phyloP scores from a whole-genome alignment of 305 asterid genomes.

The Fraxinus sp. region DNA sequence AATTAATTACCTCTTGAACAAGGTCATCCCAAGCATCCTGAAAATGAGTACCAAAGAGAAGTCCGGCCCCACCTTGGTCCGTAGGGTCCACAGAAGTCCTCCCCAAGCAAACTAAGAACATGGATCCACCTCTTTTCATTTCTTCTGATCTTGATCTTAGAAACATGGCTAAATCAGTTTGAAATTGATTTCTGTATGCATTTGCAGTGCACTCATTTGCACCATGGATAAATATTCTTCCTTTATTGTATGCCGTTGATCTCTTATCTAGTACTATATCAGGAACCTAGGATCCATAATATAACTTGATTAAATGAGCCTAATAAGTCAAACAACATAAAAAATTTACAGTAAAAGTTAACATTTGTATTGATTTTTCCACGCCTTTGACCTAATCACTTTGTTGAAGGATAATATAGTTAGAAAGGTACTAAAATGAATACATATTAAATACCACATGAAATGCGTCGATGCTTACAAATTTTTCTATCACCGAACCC shows the following conservation, averaged over 20 bases:
- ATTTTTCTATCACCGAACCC: not conserved
- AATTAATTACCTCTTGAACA: constrained; percentile 66
- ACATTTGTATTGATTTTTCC: not conserved
- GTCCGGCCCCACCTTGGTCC: constrained; percentile 92
- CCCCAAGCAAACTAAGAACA: constrained; percentile 88
- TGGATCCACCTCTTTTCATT: constrained; percentile 76
- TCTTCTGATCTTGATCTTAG: constrained; percentile 64
- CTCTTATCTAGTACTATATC: constrained; percentile 66
- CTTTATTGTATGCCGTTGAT: constrained; percentile 75
- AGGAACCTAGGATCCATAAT: constrained; percentile 52
- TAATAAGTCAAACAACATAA: not conserved
- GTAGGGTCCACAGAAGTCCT: constrained; percentile 73
- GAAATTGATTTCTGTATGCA: constrained; percentile 81
- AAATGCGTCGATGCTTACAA: not conserved
- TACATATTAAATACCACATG: not conserved
- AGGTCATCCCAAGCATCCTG: constrained; percentile 99
- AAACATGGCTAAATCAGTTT: constrained; percentile 62
- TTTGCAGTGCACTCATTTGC: constrained; percentile 63
- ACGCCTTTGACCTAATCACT: not conserved
- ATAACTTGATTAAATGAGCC: not conserved
- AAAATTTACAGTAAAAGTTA: not conserved
- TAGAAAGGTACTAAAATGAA: not conserved
- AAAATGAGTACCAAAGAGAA: constrained; percentile 86
- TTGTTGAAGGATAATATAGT: not conserved
- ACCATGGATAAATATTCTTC: constrained; percentile 80